A percentile compares a stretch with the other conserved stretches of the same genome.
Conservation (phyloP, 179 eudicot genomes). For the Corrigiola litoralis region DNA sequence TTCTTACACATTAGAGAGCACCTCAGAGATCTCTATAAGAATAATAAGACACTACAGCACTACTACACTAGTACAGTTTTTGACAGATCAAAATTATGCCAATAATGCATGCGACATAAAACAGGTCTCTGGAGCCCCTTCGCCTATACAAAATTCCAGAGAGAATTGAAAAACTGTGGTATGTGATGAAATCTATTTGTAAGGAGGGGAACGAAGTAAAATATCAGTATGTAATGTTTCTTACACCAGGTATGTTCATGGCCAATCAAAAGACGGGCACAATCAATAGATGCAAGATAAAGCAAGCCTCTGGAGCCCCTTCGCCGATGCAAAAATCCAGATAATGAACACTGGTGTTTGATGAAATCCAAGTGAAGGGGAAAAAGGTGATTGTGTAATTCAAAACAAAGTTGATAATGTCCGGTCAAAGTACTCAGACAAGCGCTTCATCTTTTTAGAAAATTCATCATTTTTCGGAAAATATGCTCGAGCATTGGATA, state of each 20-base stretch:
- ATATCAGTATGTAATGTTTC: neutral
- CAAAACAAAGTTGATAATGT: constrained; percentile 41
- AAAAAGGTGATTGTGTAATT: neutral
- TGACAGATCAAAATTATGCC: too few species aligned
- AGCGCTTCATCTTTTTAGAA: constrained; percentile 33
- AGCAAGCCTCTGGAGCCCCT: neutral
- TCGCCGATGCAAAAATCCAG: constrained; percentile 5
- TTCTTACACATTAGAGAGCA: neutral
- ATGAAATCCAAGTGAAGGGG: too few species aligned
- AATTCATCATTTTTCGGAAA: constrained; percentile 38
- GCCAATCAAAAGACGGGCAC: too few species aligned
- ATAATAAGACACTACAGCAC: too few species aligned
- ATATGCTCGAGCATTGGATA: constrained; percentile 44
- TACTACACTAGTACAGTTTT: neutral
- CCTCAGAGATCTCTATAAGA: neutral
- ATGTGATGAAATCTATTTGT: neutral
- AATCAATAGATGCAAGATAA: neutral
- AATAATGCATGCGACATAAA: neutral
- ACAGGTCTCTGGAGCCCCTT: neutral
- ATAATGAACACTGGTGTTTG: neutral
- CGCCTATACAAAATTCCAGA: constrained; percentile 5
- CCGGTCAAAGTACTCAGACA: constrained; percentile 46
- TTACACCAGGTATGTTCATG: neutral
- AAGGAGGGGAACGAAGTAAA: too few species aligned
- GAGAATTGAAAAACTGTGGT: constrained; percentile 10